phyloP scores from a whole-genome alignment of 1,284 basidiomycete genomes.

The Nidula niveotomentosa region DNA sequence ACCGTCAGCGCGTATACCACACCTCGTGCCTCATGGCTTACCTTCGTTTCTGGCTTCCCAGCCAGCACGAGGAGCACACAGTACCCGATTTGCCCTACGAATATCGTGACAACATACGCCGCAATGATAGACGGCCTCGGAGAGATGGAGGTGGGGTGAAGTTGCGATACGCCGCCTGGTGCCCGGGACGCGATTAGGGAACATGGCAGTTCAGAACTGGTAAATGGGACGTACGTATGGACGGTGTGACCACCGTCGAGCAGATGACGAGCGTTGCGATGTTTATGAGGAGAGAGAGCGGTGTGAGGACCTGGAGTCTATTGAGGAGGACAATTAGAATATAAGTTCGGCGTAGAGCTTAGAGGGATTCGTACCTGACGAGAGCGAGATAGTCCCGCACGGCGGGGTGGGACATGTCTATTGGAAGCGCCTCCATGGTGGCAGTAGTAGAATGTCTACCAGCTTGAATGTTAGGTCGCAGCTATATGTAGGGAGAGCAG shows the following conservation, averaged over 20 bases:
- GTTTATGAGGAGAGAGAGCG: conserved; percentile 73
- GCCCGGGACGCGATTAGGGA: not conserved
- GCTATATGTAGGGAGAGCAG: too few species aligned
- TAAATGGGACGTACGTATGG: conserved; percentile 37
- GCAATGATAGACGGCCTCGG: conserved; percentile 66
- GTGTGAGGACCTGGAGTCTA: conserved; percentile 76
- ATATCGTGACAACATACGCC: conserved; percentile 64
- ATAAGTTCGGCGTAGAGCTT: not conserved
- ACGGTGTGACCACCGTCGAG: conserved; percentile 51
- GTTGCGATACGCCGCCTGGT: conserved; percentile 50
- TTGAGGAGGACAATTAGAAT: not conserved
- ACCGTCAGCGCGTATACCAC: too few species aligned
- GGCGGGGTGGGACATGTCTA: conserved; percentile 51
- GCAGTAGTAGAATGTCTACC: not conserved
- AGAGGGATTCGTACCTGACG: conserved; percentile 34
- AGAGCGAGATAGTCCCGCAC: conserved; percentile 58
- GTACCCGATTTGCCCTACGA: conserved; percentile 73
- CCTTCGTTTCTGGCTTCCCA: conserved; percentile 81
- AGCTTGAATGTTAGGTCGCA: too few species aligned
- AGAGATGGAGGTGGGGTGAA: conserved; percentile 72
- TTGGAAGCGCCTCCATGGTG: conserved; percentile 45
- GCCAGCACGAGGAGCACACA: conserved; percentile 75
- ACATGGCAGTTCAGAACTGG: not conserved
- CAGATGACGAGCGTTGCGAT: conserved; percentile 63
- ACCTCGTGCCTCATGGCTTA: conserved; percentile 17